Base-by-base conservation (phyloP, 129 eudicot species). In the Helianthus tuberosus region DNA sequence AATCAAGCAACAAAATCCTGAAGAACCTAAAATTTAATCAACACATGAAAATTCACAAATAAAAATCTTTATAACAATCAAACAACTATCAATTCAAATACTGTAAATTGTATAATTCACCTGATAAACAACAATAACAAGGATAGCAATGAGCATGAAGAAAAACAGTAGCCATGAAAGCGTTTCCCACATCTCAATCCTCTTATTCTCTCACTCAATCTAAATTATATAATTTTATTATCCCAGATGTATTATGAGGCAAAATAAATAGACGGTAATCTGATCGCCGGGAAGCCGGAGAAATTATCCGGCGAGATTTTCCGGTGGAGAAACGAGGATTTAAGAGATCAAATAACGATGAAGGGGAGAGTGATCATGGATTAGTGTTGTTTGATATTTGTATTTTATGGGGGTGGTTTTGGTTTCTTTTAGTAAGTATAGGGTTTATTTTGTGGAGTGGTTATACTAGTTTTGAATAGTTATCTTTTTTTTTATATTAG, bases 161-260 rank as follows among this genome's bases (percentile, higher is more conserved):
- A 77, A 77, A 64, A 68, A 77, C 0, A 77, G 75, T 68, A 68
- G 63, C 81, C 81, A 77, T 60, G 63, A 36, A 69, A 77, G 63
- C 46, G 64, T 77, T 16, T 77, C 68, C 81, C 75, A 68, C 75
- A 77, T 77, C 41, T 77, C 69, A 68, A 46, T 77, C 52, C 51
- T 2, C 15, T 50, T 61, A 43, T 32, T 13, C 15, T 61, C 46
- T 5, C 16, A 1, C 66, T 60, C 16, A 8, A 29, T 12, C 5
- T 46, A 14, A 11, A 0, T 51, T 7, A 15, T 35, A 64, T 17
- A 8, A 64, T 50, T 20, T 27, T 49, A 27, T 16, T 16, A 41
- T 64, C 0, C 7, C 3, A 8, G 27, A 52, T 39, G 46, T 50
- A 50, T 32, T n/a, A 68, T 68, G 16, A 43, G 11, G 48, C 9